Base-by-base conservation (phyloP, 2,329 filamentous ascomycete genomes). In the Aspergillus fischeri region DNA sequence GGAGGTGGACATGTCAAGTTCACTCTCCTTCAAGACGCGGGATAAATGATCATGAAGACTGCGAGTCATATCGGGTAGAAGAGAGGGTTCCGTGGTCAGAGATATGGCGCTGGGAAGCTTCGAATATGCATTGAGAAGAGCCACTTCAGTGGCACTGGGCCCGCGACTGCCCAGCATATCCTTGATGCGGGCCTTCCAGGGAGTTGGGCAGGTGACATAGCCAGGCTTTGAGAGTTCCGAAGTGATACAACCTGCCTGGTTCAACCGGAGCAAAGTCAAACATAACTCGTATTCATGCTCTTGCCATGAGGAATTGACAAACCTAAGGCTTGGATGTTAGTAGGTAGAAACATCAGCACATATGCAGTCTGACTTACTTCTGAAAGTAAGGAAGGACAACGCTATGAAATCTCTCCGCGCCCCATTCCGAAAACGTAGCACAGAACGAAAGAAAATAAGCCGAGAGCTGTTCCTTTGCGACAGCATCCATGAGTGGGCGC, bases 391-490 rank as follows among this genome's bases (percentile, higher is more conserved):
- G 87, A 7, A 92, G 80, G 32, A 96, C 82, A n/a, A 97, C 78
- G 61, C 85, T 87, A 54, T 86, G 83, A 69, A 97, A 99, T 42
- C 90, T 83, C 53, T 87, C 83, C 1, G 82, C 71, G 49, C 92
- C 87, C 38, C 95, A 79, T 54, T 91, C 83, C 0, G 90, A 87
- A 64, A 94, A 87, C 53, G 90, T 87, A 14, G 88, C 87, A 73
- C 91, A 97, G 73, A 97, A 96, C 0, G 86, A 83, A 47, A 97
- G 82, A 71, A 96, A 97, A 78, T 87, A 88, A 52, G 75, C 75
- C 67, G 87, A 84, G 66, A 92, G 81, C 1, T 82, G 81, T 48
- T 88, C 85, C 52, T 83, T 82, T 3, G 84, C 86, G 50, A 96
- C 76, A 3, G 78, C 77, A 35, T 87, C 84, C 69, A 85, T 83